Conservation (phyloP, 2,329 filamentous ascomycete species). For the Intubia oerlemansii region DNA sequence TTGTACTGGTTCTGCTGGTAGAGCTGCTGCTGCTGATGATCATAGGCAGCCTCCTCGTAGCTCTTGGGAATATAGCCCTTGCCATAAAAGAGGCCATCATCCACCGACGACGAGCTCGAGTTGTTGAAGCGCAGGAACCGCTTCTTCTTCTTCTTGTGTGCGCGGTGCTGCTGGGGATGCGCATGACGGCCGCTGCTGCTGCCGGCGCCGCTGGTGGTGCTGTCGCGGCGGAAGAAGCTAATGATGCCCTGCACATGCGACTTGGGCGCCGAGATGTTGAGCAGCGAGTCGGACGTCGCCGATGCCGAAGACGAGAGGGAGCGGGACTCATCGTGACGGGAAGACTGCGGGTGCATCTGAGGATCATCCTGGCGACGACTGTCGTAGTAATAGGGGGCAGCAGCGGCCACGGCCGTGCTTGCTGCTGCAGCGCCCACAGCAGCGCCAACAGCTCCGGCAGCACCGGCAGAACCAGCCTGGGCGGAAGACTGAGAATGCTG, state of each 20-base stretch:
- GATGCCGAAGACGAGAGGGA: constrained; percentile 8
- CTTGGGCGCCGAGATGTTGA: constrained; percentile 14
- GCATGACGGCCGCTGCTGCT: background rate
- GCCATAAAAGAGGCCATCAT: constrained; percentile 35
- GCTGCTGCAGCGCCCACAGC: background rate
- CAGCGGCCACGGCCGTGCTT: background rate
- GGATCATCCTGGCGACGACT: constrained; percentile 1
- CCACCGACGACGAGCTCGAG: constrained; percentile 31
- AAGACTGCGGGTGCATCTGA: constrained; percentile 5
- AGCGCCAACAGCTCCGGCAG: background rate
- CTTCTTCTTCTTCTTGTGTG: constrained; percentile 13
- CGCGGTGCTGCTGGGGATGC: constrained; percentile 2
- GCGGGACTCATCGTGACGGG: too few species aligned
- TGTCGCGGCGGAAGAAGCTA: constrained; percentile 12
- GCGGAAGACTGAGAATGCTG: background rate
- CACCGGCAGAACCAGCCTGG: background rate
- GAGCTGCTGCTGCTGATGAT: too few species aligned
- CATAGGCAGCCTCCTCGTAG: too few species aligned
- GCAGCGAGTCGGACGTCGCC: constrained; percentile 13
- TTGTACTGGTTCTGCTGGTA: too few species aligned
- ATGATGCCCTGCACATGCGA: constrained; percentile 13
- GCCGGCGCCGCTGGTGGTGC: background rate
- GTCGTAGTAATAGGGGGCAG: constrained; percentile 3
- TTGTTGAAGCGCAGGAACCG: constrained; percentile 28
- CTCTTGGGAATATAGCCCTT: constrained; percentile 22